Conservation (phyloP, 192 early-diverging fungal species). For the Linnemannia elongata region DNA sequence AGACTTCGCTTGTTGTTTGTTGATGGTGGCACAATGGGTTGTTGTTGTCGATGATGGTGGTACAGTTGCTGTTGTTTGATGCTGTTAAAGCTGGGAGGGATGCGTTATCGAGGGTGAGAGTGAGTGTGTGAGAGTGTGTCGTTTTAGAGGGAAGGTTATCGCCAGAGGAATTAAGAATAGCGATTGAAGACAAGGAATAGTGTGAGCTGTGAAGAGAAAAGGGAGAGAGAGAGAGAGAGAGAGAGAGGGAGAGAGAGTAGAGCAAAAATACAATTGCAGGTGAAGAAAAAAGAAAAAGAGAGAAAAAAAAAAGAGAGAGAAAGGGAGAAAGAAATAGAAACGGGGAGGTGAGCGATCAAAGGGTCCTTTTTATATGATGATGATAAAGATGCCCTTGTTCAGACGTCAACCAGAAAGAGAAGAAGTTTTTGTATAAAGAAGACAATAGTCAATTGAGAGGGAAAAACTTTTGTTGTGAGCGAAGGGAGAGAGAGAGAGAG, state of each 20-base stretch:
- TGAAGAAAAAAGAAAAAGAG: not conserved
- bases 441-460: slow-evolving; percentile 7
- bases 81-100: not conserved
- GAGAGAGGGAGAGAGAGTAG: not conserved
- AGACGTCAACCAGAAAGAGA: not conserved
- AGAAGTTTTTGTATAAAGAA: not conserved
- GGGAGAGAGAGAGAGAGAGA: not conserved
- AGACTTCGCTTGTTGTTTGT: too few species aligned
- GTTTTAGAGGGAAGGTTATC: not conserved
- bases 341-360: not conserved
- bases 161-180: not conserved
- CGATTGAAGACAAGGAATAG: not conserved
- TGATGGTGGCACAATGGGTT: too few species aligned
- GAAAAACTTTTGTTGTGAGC: slow-evolving; percentile 1
- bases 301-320: not conserved
- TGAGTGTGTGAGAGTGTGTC: not conserved
- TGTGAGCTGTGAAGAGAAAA: not conserved
- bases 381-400: not conserved
- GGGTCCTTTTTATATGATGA: slow-evolving; percentile 3
- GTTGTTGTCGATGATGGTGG: too few species aligned
- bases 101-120: slow-evolving; percentile 3
- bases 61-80: not conserved
- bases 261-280: not conserved
- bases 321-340: not conserved
- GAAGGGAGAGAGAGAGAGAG: not conserved